Conservation (phyloP, 2,329 filamentous ascomycete genomes). For the Botryotinia globosa region DNA sequence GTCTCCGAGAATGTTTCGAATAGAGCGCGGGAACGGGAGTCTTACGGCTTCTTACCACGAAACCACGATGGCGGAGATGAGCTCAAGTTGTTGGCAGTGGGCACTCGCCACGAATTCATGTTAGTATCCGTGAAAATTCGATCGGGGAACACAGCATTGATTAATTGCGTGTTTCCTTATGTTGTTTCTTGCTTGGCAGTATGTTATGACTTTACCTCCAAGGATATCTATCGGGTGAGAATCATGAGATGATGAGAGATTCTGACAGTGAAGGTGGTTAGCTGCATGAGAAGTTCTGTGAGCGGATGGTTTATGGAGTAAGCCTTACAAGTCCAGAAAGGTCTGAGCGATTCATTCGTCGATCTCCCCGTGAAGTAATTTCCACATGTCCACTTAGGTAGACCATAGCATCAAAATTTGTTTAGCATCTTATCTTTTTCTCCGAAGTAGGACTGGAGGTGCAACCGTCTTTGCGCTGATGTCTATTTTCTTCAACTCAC, state of each 20-base stretch:
- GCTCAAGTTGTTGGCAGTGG: not conserved
- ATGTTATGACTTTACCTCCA: not conserved
- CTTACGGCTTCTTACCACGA: not conserved
- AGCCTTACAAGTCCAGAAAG: conserved; percentile 4
- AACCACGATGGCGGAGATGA: not conserved
- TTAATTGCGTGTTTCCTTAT: not conserved
- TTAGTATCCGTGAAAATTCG: not conserved
- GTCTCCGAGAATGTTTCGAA: not conserved
- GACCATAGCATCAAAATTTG: not conserved
- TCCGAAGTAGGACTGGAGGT: not conserved
- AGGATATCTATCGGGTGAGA: not conserved
- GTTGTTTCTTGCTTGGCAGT: not conserved
- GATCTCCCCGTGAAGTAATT: not conserved
- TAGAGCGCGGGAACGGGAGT: not conserved
- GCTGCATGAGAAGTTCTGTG: not conserved
- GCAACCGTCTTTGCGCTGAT: not conserved
- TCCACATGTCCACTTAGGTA: not conserved
- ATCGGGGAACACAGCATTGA: conserved; percentile 1
- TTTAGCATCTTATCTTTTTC: conserved; percentile 12
- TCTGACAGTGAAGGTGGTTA: not conserved
- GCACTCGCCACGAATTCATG: not conserved
- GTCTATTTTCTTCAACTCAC: not conserved
- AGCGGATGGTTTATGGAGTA: not conserved
- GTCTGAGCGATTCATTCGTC: conserved; percentile 8
- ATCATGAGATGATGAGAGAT: not conserved